A percentile compares a stretch with the other conserved stretches of the same genome.
Evolutionary conservation across 306 rosid species (phyloP).

Genomic region (Ziziphus jujuba): DNA sequence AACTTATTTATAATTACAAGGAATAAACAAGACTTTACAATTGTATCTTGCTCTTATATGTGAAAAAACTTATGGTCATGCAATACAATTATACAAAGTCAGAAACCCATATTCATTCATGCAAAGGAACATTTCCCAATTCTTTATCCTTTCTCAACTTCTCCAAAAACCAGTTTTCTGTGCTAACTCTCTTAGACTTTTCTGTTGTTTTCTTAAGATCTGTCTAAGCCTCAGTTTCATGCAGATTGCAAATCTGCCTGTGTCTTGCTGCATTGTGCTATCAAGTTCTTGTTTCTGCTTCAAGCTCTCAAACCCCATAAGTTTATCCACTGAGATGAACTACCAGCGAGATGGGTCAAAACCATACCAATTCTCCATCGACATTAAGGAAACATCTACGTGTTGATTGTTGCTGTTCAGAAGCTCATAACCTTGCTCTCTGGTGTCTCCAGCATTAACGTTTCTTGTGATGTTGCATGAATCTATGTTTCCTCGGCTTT

Average conservation of each 20-base stretch:
- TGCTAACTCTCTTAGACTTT: constrained; percentile 23
- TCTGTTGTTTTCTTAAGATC: constrained; percentile 14
- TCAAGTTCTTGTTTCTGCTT: not conserved
- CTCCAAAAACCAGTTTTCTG: constrained; percentile 17
- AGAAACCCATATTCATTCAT: too few species aligned
- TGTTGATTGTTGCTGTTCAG: constrained; percentile 38
- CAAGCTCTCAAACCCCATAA: constrained; percentile 53
- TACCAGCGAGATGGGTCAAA: constrained; percentile 48
- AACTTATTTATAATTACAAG: too few species aligned
- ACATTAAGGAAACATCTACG: constrained; percentile 37
- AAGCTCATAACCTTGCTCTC: constrained; percentile 38
- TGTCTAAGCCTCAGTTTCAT: constrained; percentile 16
- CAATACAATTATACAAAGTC: not conserved
- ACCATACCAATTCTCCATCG: constrained; percentile 61
- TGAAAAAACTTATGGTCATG: not conserved
- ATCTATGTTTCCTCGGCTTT: constrained; percentile 26
- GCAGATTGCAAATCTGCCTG: constrained; percentile 15
- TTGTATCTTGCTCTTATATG: too few species aligned
- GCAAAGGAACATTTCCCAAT: too few species aligned
- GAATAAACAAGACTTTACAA: too few species aligned
- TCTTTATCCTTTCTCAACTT: constrained; percentile 25
- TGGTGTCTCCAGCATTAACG: constrained; percentile 24
- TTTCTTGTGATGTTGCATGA: constrained; percentile 26
- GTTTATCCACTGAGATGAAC: constrained; percentile 60
- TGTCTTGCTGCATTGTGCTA: too few species aligned